Conservation (phyloP, 164 flowering plant genomes). For the Magnolia kwangsiensis region DNA sequence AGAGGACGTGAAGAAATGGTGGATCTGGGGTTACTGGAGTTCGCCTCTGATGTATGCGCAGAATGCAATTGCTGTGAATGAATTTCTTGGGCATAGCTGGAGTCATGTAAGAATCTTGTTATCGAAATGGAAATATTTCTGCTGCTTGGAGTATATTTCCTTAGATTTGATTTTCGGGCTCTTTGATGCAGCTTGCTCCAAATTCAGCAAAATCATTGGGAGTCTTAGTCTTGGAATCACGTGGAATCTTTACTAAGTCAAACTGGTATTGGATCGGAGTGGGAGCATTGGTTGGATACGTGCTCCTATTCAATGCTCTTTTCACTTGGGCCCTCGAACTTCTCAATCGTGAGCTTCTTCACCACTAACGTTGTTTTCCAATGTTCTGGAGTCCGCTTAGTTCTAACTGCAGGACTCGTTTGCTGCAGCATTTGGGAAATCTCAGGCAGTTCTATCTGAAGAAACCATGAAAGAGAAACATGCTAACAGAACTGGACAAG, state of each 20-base stretch:
- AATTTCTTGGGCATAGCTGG: conserved; percentile 84
- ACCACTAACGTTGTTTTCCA: conserved; percentile 1
- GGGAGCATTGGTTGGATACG: conserved; percentile 27
- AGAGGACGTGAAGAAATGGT: conserved; percentile 40
- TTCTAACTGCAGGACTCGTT: neutral
- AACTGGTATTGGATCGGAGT: conserved; percentile 41
- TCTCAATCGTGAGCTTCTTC: conserved; percentile 29
- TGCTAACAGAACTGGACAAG: conserved; percentile 9
- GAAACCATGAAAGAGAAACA: conserved; percentile 9
- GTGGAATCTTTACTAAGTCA: conserved; percentile 18
- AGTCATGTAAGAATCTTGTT: conserved; percentile 5
- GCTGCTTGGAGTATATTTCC: neutral
- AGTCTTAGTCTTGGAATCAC: conserved; percentile 17
- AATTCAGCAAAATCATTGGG: conserved; percentile 19
- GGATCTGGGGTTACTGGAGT: conserved; percentile 83
- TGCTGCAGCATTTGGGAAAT: conserved; percentile 12
- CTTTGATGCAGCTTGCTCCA: neutral
- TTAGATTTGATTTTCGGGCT: neutral
- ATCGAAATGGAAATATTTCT: neutral
- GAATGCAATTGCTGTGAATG: conserved; percentile 73
- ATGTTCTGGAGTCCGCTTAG: neutral
- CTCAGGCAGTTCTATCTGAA: conserved; percentile 9
- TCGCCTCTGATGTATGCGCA: conserved; percentile 69
- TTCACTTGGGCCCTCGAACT: conserved; percentile 28
- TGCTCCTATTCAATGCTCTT: conserved; percentile 9